phyloP scores from a whole-genome alignment of 2,329 filamentous ascomycete species.

The Ophiocordyceps camponoti-rufipedis region DNA sequence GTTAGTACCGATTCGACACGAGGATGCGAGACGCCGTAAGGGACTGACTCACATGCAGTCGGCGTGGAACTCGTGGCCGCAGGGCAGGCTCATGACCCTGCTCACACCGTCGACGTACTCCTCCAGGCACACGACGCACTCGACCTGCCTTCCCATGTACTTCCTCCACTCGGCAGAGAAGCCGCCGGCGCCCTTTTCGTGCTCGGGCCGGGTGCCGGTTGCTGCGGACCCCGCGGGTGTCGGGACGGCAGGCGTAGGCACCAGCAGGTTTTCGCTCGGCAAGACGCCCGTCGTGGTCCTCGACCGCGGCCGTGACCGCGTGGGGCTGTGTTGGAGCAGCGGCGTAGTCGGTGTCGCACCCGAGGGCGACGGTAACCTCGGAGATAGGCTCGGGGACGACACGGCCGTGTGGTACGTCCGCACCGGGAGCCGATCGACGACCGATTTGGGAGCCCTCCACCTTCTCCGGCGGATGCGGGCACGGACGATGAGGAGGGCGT shows the following conservation, averaged over 20 bases:
- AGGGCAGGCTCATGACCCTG: slow-evolving; percentile 89
- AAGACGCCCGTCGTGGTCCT: slow-evolving; percentile 44
- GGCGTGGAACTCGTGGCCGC: slow-evolving; percentile 92
- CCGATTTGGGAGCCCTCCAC: slow-evolving; percentile 94
- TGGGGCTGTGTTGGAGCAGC: slow-evolving; percentile 43
- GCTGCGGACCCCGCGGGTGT: slow-evolving; percentile 15
- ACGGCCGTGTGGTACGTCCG: slow-evolving; percentile 83
- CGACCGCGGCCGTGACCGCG: slow-evolving; percentile 41
- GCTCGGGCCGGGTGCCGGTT: slow-evolving; percentile 16
- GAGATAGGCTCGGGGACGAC: slow-evolving; percentile 33
- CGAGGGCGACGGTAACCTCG: slow-evolving; percentile 42
- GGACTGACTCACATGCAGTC: slow-evolving; percentile 79
- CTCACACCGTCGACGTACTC: slow-evolving; percentile 93
- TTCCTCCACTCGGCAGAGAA: slow-evolving; percentile 41
- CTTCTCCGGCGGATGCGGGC: slow-evolving; percentile 75
- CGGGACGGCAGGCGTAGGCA: slow-evolving; percentile 23
- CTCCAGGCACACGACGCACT: slow-evolving; percentile 92
- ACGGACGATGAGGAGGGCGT: slow-evolving; percentile 69
- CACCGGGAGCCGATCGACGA: slow-evolving; percentile 87
- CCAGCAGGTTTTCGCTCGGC: slow-evolving; percentile 27
- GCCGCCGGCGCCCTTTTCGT: slow-evolving; percentile 27
- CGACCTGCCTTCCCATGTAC: slow-evolving; percentile 51
- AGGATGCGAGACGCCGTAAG: not conserved
- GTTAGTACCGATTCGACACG: not conserved
- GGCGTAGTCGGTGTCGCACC: slow-evolving; percentile 61